Conservation (phyloP, 2,329 filamentous ascomycete genomes). For the Curvularia verruculosa region DNA sequence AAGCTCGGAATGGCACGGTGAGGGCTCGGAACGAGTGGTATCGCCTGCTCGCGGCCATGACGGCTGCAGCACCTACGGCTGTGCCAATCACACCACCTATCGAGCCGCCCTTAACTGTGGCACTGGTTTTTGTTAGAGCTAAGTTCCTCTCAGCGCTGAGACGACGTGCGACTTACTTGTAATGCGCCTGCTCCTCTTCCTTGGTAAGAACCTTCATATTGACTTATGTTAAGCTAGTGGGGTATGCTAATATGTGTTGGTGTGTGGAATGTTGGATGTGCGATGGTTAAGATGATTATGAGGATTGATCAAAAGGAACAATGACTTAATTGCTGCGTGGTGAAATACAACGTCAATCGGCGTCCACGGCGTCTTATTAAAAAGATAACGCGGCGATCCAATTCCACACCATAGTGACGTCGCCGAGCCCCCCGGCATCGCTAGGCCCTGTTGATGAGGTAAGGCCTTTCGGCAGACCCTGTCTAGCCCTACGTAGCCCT, state of each 20-base stretch:
- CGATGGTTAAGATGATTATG: neutral
- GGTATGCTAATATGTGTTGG: slow-evolving; percentile 1
- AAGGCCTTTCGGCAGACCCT: slow-evolving; percentile 34
- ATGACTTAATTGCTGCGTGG: neutral
- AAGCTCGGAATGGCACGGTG: slow-evolving; percentile 87
- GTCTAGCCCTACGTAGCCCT: slow-evolving; percentile 20
- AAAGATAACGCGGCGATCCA: slow-evolving; percentile 32
- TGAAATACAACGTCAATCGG: slow-evolving; percentile 12
- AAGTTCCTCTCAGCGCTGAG: neutral
- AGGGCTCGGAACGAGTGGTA: slow-evolving; percentile 80
- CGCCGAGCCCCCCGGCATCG: slow-evolving; percentile 42
- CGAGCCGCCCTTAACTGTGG: slow-evolving; percentile 79
- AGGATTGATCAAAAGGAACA: neutral
- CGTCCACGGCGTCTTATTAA: slow-evolving; percentile 34
- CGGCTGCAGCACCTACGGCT: slow-evolving; percentile 68
- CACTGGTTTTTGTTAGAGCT: slow-evolving; percentile 48
- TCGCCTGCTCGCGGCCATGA: slow-evolving; percentile 70
- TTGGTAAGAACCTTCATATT: slow-evolving; percentile 93
- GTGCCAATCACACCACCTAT: slow-evolving; percentile 75
- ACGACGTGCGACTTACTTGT: slow-evolving; percentile 59
- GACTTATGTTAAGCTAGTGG: slow-evolving; percentile 7
- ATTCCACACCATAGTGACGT: slow-evolving; percentile 46
- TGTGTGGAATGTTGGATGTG: neutral
- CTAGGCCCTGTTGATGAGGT: slow-evolving; percentile 30
- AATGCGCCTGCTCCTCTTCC: slow-evolving; percentile 89